Evolutionary conservation across 2,329 filamentous ascomycete species (phyloP).

Genomic region (Penicillium sp.): DNA sequence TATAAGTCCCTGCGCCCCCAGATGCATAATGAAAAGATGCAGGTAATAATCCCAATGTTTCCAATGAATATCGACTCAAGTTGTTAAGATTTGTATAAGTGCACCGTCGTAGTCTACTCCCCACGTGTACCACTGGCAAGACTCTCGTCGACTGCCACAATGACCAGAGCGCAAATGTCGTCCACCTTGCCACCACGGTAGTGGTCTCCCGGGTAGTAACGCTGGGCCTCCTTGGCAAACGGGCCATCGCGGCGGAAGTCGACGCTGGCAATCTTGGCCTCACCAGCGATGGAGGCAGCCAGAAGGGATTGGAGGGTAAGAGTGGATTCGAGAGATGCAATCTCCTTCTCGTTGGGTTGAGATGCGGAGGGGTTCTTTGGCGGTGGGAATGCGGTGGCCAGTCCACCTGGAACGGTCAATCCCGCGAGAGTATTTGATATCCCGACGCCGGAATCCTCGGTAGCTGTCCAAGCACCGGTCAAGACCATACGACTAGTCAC

Average conservation of each 20-base stretch:
- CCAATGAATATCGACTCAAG: neutral
- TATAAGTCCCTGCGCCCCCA: neutral
- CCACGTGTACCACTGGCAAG: neutral
- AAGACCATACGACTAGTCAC: conserved; percentile 76
- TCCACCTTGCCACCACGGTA: conserved; percentile 94
- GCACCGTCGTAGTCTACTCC: neutral
- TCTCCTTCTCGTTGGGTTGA: neutral
- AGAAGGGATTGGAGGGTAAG: conserved; percentile 74
- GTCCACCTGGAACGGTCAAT: conserved; percentile 56
- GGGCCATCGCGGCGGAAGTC: conserved; percentile 84
- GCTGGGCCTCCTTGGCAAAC: conserved; percentile 92
- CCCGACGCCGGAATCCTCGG: conserved; percentile 61
- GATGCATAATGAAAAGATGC: conserved; percentile 17
- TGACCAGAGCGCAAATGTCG: conserved; percentile 87
- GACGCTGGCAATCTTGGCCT: conserved; percentile 82
- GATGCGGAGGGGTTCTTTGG: conserved; percentile 12
- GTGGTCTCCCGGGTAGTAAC: conserved; percentile 79
- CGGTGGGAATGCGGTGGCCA: conserved; percentile 34
- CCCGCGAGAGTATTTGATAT: conserved; percentile 64
- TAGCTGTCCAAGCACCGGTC: conserved; percentile 72
- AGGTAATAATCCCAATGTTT: neutral
- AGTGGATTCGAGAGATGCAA: conserved; percentile 18
- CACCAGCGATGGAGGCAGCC: conserved; percentile 75
- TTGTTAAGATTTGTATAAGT: neutral
- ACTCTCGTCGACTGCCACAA: conserved; percentile 69